Conservation (phyloP, 495 filamentous ascomycete genomes). For the Pyrenula massariospora region DNA sequence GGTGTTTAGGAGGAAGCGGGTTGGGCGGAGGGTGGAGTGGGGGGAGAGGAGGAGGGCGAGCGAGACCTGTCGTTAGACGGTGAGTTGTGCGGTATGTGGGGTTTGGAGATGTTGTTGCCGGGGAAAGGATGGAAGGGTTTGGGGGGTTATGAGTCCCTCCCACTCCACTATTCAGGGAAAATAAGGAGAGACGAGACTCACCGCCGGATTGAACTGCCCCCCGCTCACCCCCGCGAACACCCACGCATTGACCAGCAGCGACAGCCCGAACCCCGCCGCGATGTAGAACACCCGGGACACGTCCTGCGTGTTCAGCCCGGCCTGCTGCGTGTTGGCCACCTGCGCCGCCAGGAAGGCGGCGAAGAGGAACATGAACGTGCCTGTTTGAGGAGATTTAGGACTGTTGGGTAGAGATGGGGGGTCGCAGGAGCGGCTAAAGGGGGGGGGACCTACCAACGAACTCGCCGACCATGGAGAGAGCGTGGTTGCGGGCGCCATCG, state of each 20-base stretch:
- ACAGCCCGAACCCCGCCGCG: conserved; percentile 59
- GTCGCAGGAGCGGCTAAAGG: neutral
- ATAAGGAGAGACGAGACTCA: no score
- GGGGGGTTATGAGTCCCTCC: no score
- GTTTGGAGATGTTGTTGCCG: no score
- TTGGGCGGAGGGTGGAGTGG: conserved; percentile 39
- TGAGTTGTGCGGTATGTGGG: no score
- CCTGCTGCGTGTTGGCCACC: conserved; percentile 45
- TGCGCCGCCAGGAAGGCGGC: conserved; percentile 72
- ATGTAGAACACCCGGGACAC: conserved; percentile 53
- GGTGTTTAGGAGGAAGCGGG: conserved; percentile 36
- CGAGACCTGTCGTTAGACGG: conserved; percentile 44
- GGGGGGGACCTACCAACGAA: conserved; percentile 40
- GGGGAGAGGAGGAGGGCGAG: conserved; percentile 43
- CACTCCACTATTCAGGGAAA: no score
- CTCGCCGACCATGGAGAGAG: conserved; percentile 55
- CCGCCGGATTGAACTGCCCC: conserved; percentile 73
- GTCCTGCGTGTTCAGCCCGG: conserved; percentile 16
- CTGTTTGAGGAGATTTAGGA: neutral
- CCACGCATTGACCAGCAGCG: conserved; percentile 72
- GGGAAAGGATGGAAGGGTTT: no score
- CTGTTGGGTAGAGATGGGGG: neutral
- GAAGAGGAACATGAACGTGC: conserved; percentile 71
- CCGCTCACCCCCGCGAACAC: conserved; percentile 73
- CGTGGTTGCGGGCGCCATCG: conserved; percentile 27